Percentiles rank a stretch among this genome's conserved stretches.
Evolutionary conservation across 805 yeast species (phyloP).

Genomic region (Blastobotrys parvus): DNA sequence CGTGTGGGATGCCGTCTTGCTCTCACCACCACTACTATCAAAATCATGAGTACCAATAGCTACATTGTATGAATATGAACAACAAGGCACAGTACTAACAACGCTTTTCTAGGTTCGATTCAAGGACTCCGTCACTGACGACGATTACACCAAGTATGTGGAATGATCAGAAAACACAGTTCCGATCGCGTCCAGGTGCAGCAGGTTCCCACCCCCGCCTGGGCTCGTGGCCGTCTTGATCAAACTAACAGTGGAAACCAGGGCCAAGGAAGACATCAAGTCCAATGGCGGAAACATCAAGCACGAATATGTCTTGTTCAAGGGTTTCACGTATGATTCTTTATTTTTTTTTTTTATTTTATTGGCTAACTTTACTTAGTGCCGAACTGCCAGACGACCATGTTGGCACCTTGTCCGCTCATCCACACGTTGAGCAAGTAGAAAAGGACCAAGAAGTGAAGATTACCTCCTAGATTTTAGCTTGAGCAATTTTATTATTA

Average conservation of each 20-base stretch:
- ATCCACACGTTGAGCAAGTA: slow-evolving; percentile 25
- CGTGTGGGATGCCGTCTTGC: too few relatives aligned
- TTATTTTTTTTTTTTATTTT: neutral
- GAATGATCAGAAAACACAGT: too few relatives aligned
- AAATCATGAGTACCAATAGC: neutral
- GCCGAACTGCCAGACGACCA: slow-evolving; percentile 26
- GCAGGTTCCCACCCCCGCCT: too few relatives aligned
- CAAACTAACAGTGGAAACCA: too few relatives aligned
- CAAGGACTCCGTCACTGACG: slow-evolving; percentile 15
- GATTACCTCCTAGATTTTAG: slow-evolving; percentile 12
- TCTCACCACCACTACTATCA: too few relatives aligned
- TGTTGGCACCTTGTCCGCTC: slow-evolving; percentile 17
- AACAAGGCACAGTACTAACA: neutral
- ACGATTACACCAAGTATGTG: slow-evolving; percentile 16
- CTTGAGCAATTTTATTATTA: neutral
- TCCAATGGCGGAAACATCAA: slow-evolving; percentile 21
- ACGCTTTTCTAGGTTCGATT: slow-evolving; percentile 17
- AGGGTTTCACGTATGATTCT: slow-evolving; percentile 25
- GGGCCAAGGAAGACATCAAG: slow-evolving; percentile 17
- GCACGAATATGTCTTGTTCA: slow-evolving; percentile 28
- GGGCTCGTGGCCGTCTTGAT: too few relatives aligned
- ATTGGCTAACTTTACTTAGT: slow-evolving; percentile 2
- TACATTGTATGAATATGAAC: slow-evolving; percentile 13
- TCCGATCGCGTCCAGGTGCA: too few relatives aligned
- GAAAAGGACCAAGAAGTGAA: slow-evolving; percentile 27